phyloP scores from a whole-genome alignment of 495 filamentous ascomycete genomes.

The Penicillium simplicissimum region DNA sequence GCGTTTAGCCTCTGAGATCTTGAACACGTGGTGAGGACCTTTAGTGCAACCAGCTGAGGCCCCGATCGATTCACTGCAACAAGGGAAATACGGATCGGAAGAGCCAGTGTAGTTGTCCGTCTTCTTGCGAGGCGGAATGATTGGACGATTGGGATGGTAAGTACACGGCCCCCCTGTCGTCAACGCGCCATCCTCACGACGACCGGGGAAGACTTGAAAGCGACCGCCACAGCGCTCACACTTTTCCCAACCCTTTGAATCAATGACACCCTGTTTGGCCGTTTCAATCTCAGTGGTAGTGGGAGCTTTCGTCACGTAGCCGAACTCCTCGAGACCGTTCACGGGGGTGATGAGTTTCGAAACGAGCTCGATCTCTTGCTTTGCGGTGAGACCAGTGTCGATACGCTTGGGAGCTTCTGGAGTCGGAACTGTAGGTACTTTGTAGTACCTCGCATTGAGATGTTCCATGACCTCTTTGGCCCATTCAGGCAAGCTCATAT shows the following conservation, averaged over 20 bases:
- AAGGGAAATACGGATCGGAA: constrained; percentile 64
- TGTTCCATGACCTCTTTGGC: constrained; percentile 43
- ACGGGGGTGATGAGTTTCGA: constrained; percentile 59
- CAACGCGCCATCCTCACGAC: constrained; percentile 78
- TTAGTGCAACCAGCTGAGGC: constrained; percentile 70
- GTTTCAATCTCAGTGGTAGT: constrained; percentile 58
- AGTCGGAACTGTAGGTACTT: constrained; percentile 20
- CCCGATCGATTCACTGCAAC: constrained; percentile 73
- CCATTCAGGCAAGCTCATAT: constrained; percentile 72
- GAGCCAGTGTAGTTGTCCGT: constrained; percentile 47
- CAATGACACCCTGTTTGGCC: constrained; percentile 63
- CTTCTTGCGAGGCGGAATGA: constrained; percentile 51
- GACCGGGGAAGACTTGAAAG: constrained; percentile 91
- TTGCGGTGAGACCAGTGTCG: constrained; percentile 63
- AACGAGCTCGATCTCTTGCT: constrained; percentile 69
- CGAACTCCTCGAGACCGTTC: constrained; percentile 59
- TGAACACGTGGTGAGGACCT: constrained; percentile 80
- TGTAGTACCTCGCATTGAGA: constrained; percentile 46
- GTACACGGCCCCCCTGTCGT: constrained; percentile 74
- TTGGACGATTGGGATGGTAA: constrained; percentile 70
- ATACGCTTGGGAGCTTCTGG: constrained; percentile 39
- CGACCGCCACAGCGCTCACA: constrained; percentile 85
- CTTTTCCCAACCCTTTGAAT: constrained; percentile 73
- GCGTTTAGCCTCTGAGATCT: constrained; percentile 70
- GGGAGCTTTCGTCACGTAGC: constrained; percentile 71